Conservation (phyloP, 2,329 filamentous ascomycete genomes). For the Gaeumannomyces sp. region DNA sequence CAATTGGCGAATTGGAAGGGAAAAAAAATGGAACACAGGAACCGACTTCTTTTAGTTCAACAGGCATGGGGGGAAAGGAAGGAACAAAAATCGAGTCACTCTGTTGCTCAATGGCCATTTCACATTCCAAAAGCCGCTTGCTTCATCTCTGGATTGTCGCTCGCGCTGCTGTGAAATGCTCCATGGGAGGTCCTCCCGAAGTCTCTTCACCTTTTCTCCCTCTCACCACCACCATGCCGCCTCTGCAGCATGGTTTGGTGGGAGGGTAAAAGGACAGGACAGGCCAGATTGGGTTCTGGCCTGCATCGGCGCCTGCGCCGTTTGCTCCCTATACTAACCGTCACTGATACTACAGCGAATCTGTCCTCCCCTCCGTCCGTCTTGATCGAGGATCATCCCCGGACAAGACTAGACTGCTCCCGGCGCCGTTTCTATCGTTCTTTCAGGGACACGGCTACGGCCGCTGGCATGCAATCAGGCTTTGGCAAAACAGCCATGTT, state of each 20-base stretch:
- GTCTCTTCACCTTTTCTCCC: constrained; percentile 25
- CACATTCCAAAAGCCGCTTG: constrained; percentile 36
- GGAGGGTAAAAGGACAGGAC: not conserved
- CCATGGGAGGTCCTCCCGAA: constrained; percentile 74
- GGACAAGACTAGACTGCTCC: not conserved
- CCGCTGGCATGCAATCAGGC: not conserved
- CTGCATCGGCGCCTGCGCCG: not conserved
- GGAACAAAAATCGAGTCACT: constrained; percentile 25
- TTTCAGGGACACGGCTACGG: not conserved
- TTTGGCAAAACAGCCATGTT: not conserved
- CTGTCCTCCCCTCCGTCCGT: not conserved
- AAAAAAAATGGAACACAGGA: constrained; percentile 7
- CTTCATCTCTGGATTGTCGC: not conserved
- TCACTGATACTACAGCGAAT: constrained; percentile 2
- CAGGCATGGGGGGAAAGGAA: constrained; percentile 19
- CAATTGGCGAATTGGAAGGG: constrained; percentile 2
- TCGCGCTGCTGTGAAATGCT: constrained; percentile 56
- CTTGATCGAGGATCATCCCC: not conserved
- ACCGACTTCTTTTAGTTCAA: constrained; percentile 16
- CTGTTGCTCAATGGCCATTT: constrained; percentile 67
- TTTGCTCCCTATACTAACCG: not conserved
- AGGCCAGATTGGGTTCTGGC: not conserved
- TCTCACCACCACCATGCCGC: constrained; percentile 7
- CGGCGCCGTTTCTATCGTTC: not conserved
- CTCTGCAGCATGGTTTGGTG: not conserved